phyloP scores from a whole-genome alignment of 768 basidiomycete genomes.

The Pleurotus citrinopileatus region DNA sequence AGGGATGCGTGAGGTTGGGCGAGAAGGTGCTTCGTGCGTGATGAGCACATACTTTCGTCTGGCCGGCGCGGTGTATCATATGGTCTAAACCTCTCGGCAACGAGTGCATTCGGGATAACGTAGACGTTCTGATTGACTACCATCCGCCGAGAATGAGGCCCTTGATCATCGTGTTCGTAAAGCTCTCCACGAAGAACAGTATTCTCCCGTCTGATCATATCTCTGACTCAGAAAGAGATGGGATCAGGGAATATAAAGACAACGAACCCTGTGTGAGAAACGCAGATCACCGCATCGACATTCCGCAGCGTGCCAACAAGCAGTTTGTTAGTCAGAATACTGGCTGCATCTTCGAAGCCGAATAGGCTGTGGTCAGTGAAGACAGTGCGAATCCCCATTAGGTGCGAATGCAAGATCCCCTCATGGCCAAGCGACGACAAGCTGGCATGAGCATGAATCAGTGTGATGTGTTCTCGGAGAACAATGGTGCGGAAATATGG shows the following conservation, averaged over 20 bases:
- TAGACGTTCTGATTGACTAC: constrained; percentile 64
- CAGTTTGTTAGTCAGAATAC: constrained; percentile 96
- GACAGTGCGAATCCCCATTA: constrained; percentile 85
- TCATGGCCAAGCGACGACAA: constrained; percentile 91
- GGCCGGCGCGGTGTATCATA: constrained; percentile 36
- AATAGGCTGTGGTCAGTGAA: constrained; percentile 98
- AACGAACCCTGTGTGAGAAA: constrained; percentile 84
- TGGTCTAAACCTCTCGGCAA: constrained; percentile 85
- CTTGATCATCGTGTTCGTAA: constrained; percentile 48
- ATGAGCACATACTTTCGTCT: constrained; percentile 51
- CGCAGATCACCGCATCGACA: constrained; percentile 93
- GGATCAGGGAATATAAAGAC: not conserved
- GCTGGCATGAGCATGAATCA: constrained; percentile 91
- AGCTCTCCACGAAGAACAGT: constrained; percentile 86
- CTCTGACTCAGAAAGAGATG: not conserved
- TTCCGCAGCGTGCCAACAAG: constrained; percentile 83
- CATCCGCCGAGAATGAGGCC: constrained; percentile 28
- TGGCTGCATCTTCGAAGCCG: constrained; percentile 95
- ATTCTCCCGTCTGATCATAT: constrained; percentile 96
- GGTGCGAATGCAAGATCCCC: constrained; percentile 84
- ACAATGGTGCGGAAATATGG: constrained; percentile 91
- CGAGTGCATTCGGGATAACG: constrained; percentile 92
- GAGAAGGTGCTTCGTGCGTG: not conserved
- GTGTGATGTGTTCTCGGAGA: constrained; percentile 77
- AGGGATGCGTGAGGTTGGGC: not conserved